Base-by-base conservation (phyloP, 495 filamentous ascomycete genomes). In the Tuber indicum region DNA sequence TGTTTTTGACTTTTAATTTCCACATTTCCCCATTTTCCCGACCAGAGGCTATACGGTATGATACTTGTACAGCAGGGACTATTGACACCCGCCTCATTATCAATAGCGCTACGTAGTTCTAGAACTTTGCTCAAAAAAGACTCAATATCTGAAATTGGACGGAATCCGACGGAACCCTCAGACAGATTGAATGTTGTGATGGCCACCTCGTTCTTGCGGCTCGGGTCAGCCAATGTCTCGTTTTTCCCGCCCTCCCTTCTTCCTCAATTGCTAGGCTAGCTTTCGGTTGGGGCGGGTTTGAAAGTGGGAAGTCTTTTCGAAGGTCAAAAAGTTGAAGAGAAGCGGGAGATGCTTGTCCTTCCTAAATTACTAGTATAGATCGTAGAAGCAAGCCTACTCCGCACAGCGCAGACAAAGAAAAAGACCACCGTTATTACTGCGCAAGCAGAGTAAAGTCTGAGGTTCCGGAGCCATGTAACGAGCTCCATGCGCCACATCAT, bases 151-250 rank as follows among this genome's bases (percentile, higher is more conserved):
- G 79, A 76, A 6, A 92, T 84, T 0, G 91, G 90, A 77, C 93
- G 94, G 85, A 89, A 95, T 3, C 92, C 92, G 23, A 89, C 89
- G 81, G 95, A 94, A 0, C 92, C 89, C 83, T 94, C 92, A 81
- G 95, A 94, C 16, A 36, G 58, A 26, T 90, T 88, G n/a, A 89
- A 88, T 0, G 94, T 84, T 0, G 92, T 91, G 21, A 96, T 86
- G 7, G 92, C 92, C 46, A 95, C 94, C 82, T 96, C 92, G 2
- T 92, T 92, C 83, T 95, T 94, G 84, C 94, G 91, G 83, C 94
- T 95, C 26, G 87, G 85, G 77, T 96, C 92, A 12, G 88, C 88
- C 82, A 91, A 94, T 73, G 88, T 87, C 16, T 89, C 82, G 46
- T 75, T 74, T 58, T 74, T 70, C 2, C 76, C 74, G n/a, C n/a